Conservation (phyloP, 2,329 filamentous ascomycete genomes). For the Nemania sp. region DNA sequence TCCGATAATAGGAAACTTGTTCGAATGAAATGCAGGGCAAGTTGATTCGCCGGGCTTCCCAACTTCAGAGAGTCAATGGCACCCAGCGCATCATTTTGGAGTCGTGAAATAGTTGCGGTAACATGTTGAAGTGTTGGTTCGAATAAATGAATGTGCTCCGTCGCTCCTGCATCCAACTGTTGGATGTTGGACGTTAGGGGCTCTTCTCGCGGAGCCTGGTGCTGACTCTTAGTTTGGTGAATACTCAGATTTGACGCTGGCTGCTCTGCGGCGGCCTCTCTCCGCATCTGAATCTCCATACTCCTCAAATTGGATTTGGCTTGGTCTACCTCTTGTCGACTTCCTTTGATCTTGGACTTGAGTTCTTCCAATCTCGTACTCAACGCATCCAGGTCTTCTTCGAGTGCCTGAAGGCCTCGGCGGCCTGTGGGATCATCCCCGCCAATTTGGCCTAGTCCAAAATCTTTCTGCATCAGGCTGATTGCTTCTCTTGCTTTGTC, state of each 20-base stretch:
- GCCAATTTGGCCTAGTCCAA: not conserved
- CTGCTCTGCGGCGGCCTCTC: not conserved
- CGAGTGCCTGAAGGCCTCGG: not conserved
- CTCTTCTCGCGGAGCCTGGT: conserved; percentile 3
- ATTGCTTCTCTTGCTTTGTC: conserved; percentile 10
- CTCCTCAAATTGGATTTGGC: conserved; percentile 13
- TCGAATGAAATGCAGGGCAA: conserved; percentile 6
- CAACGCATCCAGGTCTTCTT: not conserved
- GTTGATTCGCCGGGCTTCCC: not conserved
- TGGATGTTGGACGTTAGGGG: not conserved
- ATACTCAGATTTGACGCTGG: not conserved
- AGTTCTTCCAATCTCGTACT: conserved; percentile 8
- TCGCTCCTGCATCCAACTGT: not conserved
- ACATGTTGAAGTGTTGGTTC: conserved; percentile 7
- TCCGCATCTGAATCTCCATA: conserved; percentile 9
- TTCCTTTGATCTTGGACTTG: conserved; percentile 10
- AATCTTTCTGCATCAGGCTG: not conserved
- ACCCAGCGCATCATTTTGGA: not conserved
- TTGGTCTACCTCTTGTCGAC: conserved; percentile 12
- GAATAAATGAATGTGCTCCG: conserved; percentile 8
- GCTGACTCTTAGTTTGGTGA: not conserved
- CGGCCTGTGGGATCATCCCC: not conserved
- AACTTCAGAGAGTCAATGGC: not conserved
- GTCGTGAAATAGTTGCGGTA: conserved; percentile 8
- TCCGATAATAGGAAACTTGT: conserved; percentile 12